phyloP scores from a whole-genome alignment of 2,329 filamentous ascomycete species.

The Ophiostoma perfectum region DNA sequence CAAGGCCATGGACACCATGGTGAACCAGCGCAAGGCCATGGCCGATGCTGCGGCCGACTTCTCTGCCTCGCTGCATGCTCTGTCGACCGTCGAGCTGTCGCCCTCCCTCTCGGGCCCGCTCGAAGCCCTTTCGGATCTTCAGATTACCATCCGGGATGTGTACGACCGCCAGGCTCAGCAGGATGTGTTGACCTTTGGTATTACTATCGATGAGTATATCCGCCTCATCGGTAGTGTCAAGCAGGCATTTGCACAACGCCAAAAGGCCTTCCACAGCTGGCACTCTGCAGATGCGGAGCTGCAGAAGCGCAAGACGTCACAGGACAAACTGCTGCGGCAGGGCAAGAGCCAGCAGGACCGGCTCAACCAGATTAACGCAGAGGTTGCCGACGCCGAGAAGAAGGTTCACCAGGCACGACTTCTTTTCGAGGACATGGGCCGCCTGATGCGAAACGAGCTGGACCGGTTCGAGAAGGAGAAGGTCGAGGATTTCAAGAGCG shows the following conservation, averaged over 20 bases:
- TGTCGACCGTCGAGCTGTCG: conserved; percentile 88
- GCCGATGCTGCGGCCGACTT: conserved; percentile 92
- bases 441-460: conserved; percentile 82
- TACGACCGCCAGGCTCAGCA: conserved; percentile 97
- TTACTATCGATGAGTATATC: conserved; percentile 97
- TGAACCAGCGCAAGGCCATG: conserved; percentile 85
- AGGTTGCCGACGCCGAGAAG: conserved; percentile 90
- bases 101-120: conserved; percentile 81
- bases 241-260: conserved; percentile 82
- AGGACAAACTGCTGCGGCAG: conserved; percentile 92
- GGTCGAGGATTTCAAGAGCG: conserved; percentile 98
- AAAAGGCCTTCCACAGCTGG: conserved; percentile 95
- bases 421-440: conserved; percentile 95
- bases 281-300: conserved; percentile 84
- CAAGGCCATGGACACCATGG: conserved; percentile 91
- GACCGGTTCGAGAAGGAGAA: conserved; percentile 96
- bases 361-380: conserved; percentile 83
- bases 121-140: conserved; percentile 85
- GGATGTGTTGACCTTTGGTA: conserved; percentile 90
- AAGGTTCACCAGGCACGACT: conserved; percentile 85
- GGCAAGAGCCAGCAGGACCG: conserved; percentile 95
- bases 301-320: conserved; percentile 78
- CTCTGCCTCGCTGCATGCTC: conserved; percentile 82
- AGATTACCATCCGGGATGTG: conserved; percentile 87
- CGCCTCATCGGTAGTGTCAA: conserved; percentile 93